Base-by-base conservation (phyloP, 768 basidiomycete genomes). In the Peribolospora baueri region DNA sequence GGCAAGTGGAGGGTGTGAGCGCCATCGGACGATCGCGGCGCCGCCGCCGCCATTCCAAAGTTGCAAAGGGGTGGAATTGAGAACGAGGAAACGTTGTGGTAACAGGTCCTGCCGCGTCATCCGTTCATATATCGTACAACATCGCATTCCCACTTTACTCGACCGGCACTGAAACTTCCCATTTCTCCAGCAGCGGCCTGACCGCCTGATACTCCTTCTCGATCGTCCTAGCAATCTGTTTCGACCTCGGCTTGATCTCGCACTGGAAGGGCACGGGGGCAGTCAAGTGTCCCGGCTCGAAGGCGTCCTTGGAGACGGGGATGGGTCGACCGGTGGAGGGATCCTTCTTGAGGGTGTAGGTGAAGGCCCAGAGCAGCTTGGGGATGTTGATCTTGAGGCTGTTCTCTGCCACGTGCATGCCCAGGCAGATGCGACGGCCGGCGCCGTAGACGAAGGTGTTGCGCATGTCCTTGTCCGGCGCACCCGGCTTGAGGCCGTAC, bases 191-290 rank as follows among this genome's bases (percentile, higher is more conserved):
- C 25, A 25, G 25, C 25, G 25, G 25, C 25, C 25, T 25, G 25
- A 25, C 25, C 25, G 25, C 56, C 39, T 57, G 46, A 25, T 54
- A 57, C 46, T 54, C 56, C 37, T 43, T 42, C 14, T 48, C 37
- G 13, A 57, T 49, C n/a, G 40, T 48, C 39, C 51, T 46, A 36
- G 46, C 46, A 37, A 47, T 10, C 42, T 45, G 43, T 1, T 52
- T 36, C 5, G 42, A 48, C 11, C 56, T 41, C n/a, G 56, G 52
- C 14, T 53, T 53, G 56, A 57, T 54, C 38, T 45, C 52, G 56
- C 53, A 54, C 56, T 57, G n/a, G 56, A 57, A 57, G n/a, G 47
- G 56, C 43, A 47, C 53, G 38, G 56, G 56, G 42, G 56, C 56
- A 6, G 53, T 47, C 9, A 54, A 39, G 39, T 52, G 53, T 11